Conservation (phyloP, 495 filamentous ascomycete species). For the Penicillium cinerascens region DNA sequence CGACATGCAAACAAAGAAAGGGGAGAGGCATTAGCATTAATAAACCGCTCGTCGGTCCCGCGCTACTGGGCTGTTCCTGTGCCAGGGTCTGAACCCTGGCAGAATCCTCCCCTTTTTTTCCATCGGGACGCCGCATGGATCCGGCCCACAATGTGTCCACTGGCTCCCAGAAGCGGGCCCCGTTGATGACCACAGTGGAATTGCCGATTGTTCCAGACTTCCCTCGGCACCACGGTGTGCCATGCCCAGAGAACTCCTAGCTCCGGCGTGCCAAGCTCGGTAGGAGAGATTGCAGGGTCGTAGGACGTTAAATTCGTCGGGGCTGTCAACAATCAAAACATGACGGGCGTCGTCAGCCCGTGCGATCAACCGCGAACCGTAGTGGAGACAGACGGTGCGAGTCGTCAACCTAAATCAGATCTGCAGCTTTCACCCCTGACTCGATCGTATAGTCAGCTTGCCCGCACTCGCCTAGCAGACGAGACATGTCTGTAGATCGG, state of each 20-base stretch:
- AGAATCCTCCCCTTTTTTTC: slow-evolving; percentile 4
- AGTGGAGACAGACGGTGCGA: slow-evolving; percentile 16
- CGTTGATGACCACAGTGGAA: slow-evolving; percentile 9
- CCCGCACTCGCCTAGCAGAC: background rate
- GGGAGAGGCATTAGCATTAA: background rate
- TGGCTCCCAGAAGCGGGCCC: slow-evolving; percentile 2
- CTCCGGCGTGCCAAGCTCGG: background rate
- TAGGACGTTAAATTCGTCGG: background rate
- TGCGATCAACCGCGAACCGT: slow-evolving; percentile 13
- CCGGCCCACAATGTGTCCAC: background rate
- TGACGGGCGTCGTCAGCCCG: slow-evolving; percentile 19
- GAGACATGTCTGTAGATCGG: background rate
- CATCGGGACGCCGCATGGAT: slow-evolving; percentile 1
- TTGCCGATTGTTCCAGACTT: slow-evolving; percentile 10
- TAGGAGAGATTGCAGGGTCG: slow-evolving; percentile 6
- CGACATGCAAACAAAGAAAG: background rate
- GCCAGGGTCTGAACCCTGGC: background rate
- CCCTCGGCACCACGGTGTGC: background rate
- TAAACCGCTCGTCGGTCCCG: background rate
- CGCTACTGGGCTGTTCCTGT: no score
- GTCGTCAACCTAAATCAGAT: slow-evolving; percentile 12
- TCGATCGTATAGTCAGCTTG: background rate
- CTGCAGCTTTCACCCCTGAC: slow-evolving; percentile 10
- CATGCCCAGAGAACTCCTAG: background rate
- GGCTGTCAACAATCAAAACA: slow-evolving; percentile 4